Evolutionary conservation across 2,329 filamentous ascomycete species (phyloP).

Genomic region (Lecanicillium sp.): DNA sequence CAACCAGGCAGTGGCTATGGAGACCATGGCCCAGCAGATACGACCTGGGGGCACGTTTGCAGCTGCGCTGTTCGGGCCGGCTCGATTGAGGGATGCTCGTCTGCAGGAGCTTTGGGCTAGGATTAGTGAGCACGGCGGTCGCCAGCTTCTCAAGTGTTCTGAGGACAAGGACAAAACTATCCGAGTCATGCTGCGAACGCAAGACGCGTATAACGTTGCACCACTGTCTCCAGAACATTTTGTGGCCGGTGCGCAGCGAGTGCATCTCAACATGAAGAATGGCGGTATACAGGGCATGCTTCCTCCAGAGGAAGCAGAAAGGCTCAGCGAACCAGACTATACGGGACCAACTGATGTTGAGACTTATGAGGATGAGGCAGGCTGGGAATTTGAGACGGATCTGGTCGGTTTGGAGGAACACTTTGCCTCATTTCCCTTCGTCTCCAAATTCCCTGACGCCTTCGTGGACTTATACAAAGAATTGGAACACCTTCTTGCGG

Average conservation of each 20-base stretch:
- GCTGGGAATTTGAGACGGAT: background rate
- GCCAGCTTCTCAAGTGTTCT: background rate
- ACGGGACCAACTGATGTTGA: background rate
- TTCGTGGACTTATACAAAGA: too few relatives aligned
- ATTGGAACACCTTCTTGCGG: too few relatives aligned
- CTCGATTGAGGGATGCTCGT: background rate
- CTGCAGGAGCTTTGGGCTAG: constrained; percentile 5
- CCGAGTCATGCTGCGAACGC: background rate
- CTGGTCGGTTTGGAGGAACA: background rate
- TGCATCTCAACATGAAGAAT: background rate
- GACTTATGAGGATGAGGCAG: background rate
- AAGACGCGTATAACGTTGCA: background rate
- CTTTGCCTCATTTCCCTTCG: background rate
- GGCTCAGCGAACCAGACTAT: background rate
- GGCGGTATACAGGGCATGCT: background rate
- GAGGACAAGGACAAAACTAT: background rate
- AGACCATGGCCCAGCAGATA: constrained; percentile 10
- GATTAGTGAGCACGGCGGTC: constrained; percentile 1
- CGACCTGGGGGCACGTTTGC: constrained; percentile 13
- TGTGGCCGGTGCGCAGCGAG: background rate
- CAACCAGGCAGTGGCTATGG: constrained; percentile 10
- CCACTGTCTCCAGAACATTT: background rate
- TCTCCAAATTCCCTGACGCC: too few relatives aligned
- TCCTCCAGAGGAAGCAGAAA: background rate
- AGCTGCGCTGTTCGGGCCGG: background rate